Evolutionary conservation across 805 yeast species (phyloP), one percentile per base, ranked within the genome.

Genomic region (Candida odintsovae): DNA sequence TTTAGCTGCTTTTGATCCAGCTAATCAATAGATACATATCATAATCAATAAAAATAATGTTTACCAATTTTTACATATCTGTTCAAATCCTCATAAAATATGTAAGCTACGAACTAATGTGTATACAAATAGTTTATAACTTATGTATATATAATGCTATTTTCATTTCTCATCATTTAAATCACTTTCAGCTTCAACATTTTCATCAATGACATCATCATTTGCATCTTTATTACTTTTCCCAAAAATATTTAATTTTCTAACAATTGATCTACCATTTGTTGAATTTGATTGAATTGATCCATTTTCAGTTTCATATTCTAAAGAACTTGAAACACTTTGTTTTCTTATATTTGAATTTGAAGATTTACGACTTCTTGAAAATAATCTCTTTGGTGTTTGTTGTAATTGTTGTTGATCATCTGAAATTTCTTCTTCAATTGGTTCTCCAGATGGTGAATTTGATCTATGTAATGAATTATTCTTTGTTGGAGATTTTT

Each of bases 1-100:
- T 7, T 48, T 60, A 19, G 64, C 62, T 38, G 63, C 63, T 10
- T 60, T 60, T 49, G 64, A 60, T 43, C 64, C 64, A 28, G 45
- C 52, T 10, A 42, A 36, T 26, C 47, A 39, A 45, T 38, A 15
- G 20, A 12, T 9, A 43, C 15, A n/a, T n/a, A n/a, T n/a, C n/a
- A n/a, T n/a, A n/a, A n/a, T n/a, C n/a, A n/a, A n/a, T n/a, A n/a
- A n/a, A n/a, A n/a, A n/a, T n/a, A n/a, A 15, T 26, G 8, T 12
- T 13, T 13, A 16, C 18, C 26, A 12, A 16, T 6, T 12, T 15
- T n/a, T n/a, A 2, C 38, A 21, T 31, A 10, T 21, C 38, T n/a
- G n/a, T n/a, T n/a, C n/a, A n/a, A n/a, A n/a, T n/a, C n/a, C n/a
- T n/a, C n/a, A n/a, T n/a, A n/a, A n/a, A 23, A 23, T 23, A 23